Evolutionary conservation across 352 stramenopile genomes (phyloP).

Genomic region (Saprolegnia parasitica): DNA sequence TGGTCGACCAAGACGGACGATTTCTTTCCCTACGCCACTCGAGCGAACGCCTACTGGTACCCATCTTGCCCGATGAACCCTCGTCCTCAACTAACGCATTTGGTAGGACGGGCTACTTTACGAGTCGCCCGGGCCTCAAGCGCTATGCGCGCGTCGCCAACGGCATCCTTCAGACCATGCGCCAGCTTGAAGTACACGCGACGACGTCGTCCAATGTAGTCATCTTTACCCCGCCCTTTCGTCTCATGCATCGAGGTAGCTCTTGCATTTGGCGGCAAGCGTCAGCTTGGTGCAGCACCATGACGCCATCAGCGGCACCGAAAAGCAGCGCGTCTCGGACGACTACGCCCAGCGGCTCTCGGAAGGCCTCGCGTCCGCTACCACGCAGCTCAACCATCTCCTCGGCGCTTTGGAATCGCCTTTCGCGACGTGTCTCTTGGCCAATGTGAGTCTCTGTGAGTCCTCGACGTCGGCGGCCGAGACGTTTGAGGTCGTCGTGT

Average conservation of each 20-base stretch:
- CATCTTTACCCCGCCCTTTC: neutral
- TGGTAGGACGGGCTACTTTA: conserved; percentile 94
- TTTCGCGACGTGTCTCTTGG: conserved; percentile 61
- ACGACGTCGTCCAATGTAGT: conserved; percentile 24
- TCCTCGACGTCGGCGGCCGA: conserved; percentile 49
- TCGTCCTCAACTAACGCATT: too few species aligned
- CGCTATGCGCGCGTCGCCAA: conserved; percentile 86
- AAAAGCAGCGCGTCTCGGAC: conserved; percentile 93
- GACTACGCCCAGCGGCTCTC: conserved; percentile 93
- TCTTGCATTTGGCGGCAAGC: conserved; percentile 42
- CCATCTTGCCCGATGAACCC: too few species aligned
- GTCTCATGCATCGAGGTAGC: conserved; percentile 2
- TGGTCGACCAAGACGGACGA: conserved; percentile 93
- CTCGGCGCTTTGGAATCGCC: conserved; percentile 40
- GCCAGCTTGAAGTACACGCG: conserved; percentile 83
- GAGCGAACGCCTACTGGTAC: conserved; percentile 90
- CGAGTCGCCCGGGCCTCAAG: conserved; percentile 90
- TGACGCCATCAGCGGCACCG: conserved; percentile 92
- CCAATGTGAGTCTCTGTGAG: conserved; percentile 91
- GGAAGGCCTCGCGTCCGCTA: conserved; percentile 60
- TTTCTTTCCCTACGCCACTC: conserved; percentile 95
- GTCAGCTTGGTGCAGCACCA: conserved; percentile 95
- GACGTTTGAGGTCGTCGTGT: conserved; percentile 65
- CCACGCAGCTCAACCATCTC: conserved; percentile 69
- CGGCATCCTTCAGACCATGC: conserved; percentile 80